phyloP scores from a whole-genome alignment of 2,329 filamentous ascomycete genomes.

The Pseudopyrenochaeta lycopersici region DNA sequence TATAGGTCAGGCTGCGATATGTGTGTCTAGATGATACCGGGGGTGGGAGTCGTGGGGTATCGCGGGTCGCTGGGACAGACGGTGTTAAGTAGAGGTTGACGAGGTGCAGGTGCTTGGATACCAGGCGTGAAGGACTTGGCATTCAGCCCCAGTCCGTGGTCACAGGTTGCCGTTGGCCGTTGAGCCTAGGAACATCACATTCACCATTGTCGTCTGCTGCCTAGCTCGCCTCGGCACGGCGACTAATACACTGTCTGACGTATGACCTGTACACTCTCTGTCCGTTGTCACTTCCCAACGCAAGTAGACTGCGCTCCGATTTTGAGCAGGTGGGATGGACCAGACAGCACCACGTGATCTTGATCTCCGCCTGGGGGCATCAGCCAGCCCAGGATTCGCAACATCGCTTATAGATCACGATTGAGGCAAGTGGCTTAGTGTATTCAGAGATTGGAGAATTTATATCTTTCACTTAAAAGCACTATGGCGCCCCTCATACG shows the following conservation, averaged over 20 bases:
- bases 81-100: slow-evolving; percentile 28
- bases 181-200: slow-evolving; percentile 30
- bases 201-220: slow-evolving; percentile 23
- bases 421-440: not conserved
- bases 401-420: slow-evolving; percentile 1
- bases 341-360: not conserved
- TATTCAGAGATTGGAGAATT: slow-evolving; percentile 37
- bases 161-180: slow-evolving; percentile 32
- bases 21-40: slow-evolving; percentile 17
- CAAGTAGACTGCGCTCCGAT: not conserved
- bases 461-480: slow-evolving; percentile 24
- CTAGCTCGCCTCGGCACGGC: slow-evolving; percentile 15
- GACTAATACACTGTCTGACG: slow-evolving; percentile 17
- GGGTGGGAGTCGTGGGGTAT: slow-evolving; percentile 31
- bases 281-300: not conserved
- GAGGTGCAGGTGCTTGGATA: slow-evolving; percentile 23
- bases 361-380: not conserved
- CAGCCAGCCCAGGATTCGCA: slow-evolving; percentile 4
- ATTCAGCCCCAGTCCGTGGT: slow-evolving; percentile 28
- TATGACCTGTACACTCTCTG: slow-evolving; percentile 5
- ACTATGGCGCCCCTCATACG: slow-evolving; percentile 13
- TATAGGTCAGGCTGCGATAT: slow-evolving; percentile 17
- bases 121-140: slow-evolving; percentile 30
- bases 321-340: not conserved
- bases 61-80: slow-evolving; percentile 33